These are phyloP conservation scores for Achlya hypogyna DNA, from an alignment of 352 stramenopile species.

Conservation along the genomic window DNA sequence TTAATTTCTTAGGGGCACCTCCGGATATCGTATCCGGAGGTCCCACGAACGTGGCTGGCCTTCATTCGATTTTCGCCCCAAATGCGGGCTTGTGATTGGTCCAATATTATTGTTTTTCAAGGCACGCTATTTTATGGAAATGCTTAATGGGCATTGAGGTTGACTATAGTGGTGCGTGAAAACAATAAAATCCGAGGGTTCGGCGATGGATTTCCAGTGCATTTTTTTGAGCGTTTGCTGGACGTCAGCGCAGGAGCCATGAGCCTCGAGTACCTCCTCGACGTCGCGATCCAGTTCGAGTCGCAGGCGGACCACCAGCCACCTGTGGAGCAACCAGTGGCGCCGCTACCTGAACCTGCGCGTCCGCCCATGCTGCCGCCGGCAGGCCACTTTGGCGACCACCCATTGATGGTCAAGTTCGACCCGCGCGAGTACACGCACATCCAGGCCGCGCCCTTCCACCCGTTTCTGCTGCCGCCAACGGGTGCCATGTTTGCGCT, in stretches of 20 bases:
- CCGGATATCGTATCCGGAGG: constrained; percentile 1
- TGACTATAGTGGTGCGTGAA: too few species aligned
- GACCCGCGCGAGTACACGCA: not conserved
- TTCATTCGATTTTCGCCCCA: constrained; percentile 1
- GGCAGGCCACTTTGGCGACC: too few species aligned
- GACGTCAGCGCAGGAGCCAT: constrained; percentile 5
- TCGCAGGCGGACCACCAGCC: not conserved
- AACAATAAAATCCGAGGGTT: constrained; percentile 5
- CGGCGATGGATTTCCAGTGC: not conserved
- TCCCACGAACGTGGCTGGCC: constrained; percentile 17
- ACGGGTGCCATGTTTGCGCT: not conserved
- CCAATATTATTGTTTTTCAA: not conserved
- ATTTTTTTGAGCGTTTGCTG: constrained; percentile 11
- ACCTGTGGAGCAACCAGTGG: not conserved
- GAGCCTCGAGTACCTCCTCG: constrained; percentile 20
- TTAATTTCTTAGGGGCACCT: not conserved
- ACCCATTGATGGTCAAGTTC: constrained; percentile 19
- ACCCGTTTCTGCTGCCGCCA: not conserved
- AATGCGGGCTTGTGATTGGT: constrained; percentile 15
- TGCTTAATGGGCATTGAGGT: too few species aligned
- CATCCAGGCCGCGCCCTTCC: constrained; percentile 1
- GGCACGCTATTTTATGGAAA: not conserved
- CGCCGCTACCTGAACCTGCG: too few species aligned
- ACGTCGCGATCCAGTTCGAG: constrained; percentile 19
- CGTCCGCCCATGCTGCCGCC: too few species aligned